Conservation (phyloP, 208 protist genomes). For the Trypanosoma boissoni region DNA sequence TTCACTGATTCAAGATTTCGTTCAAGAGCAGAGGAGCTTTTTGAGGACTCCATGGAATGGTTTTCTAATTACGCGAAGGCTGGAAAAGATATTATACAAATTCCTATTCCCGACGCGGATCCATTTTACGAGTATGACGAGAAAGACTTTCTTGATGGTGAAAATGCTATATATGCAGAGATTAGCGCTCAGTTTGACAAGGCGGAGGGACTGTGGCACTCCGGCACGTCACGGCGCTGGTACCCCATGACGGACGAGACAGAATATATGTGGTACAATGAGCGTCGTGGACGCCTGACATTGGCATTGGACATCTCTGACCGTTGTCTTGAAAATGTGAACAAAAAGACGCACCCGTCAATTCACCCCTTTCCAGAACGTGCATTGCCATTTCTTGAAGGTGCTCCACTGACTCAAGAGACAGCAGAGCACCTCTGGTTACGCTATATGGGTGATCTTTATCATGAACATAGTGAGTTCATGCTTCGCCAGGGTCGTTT, state of each 20-base stretch:
- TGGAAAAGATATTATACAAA: slow-evolving; percentile 72
- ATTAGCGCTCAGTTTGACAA: slow-evolving; percentile 77
- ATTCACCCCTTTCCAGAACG: slow-evolving; percentile 88
- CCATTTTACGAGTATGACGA: slow-evolving; percentile 85
- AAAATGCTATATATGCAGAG: slow-evolving; percentile 78
- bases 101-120: slow-evolving; percentile 80
- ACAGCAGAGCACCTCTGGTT: slow-evolving; percentile 90
- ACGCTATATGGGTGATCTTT: slow-evolving; percentile 88
- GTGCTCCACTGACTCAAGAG: slow-evolving; percentile 84
- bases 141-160: slow-evolving; percentile 87
- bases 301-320: slow-evolving; percentile 83
- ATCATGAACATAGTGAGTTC: slow-evolving; percentile 84
- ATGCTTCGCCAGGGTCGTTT: slow-evolving; percentile 81
- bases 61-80: slow-evolving; percentile 82
- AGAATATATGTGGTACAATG: slow-evolving; percentile 91
- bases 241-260: slow-evolving; percentile 87
- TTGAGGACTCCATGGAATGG: slow-evolving; percentile 83
- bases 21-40: slow-evolving; percentile 69
- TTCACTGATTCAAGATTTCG: slow-evolving; percentile 78
- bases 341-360: slow-evolving; percentile 90
- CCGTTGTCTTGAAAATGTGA: slow-evolving; percentile 84
- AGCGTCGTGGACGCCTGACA: slow-evolving; percentile 79
- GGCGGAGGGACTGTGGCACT: slow-evolving; percentile 83
- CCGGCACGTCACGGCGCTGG: slow-evolving; percentile 78
- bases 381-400: slow-evolving; percentile 76